Conservation (phyloP, 352 stramenopile genomes). For the Phytophthora litchii region DNA sequence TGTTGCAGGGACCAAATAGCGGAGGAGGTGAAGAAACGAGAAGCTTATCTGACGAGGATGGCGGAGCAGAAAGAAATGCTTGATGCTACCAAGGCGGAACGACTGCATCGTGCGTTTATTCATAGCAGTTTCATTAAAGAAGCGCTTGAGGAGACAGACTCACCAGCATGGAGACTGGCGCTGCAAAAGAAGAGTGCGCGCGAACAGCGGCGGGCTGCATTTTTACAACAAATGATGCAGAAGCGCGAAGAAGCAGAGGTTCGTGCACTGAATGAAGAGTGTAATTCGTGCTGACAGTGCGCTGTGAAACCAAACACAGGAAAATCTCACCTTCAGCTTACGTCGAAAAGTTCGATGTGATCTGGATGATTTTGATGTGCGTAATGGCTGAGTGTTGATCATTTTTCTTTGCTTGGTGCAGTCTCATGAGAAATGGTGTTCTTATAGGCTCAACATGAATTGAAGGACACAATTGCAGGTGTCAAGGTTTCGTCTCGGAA, state of each 20-base stretch:
- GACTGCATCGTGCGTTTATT: conserved; percentile 69
- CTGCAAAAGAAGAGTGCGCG: conserved; percentile 64
- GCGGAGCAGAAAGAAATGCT: conserved; percentile 45
- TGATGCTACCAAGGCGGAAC: conserved; percentile 67
- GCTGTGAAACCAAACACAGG: conserved; percentile 17
- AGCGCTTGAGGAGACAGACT: conserved; percentile 72
- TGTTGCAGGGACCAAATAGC: conserved; percentile 46
- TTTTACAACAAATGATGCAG: conserved; percentile 60
- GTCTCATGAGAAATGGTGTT: conserved; percentile 6
- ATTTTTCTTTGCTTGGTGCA: conserved; percentile 1
- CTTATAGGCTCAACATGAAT: conserved; percentile 16
- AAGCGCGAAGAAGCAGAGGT: conserved; percentile 53
- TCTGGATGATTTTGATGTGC: conserved; percentile 66
- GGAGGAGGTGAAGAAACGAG: conserved; percentile 35
- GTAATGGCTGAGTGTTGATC: conserved; percentile 4
- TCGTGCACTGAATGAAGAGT: neutral
- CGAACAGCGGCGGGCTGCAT: conserved; percentile 57
- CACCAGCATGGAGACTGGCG: conserved; percentile 63
- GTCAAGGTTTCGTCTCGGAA: conserved; percentile 38
- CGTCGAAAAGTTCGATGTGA: conserved; percentile 54
- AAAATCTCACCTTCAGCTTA: conserved; percentile 59
- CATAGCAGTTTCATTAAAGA: conserved; percentile 80
- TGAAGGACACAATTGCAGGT: neutral
- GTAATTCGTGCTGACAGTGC: neutral
- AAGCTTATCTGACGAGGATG: conserved; percentile 37